Percentiles rank a stretch among this genome's conserved stretches.
Conservation (phyloP, 768 basidiomycete species). For the Sutorius australiensis region DNA sequence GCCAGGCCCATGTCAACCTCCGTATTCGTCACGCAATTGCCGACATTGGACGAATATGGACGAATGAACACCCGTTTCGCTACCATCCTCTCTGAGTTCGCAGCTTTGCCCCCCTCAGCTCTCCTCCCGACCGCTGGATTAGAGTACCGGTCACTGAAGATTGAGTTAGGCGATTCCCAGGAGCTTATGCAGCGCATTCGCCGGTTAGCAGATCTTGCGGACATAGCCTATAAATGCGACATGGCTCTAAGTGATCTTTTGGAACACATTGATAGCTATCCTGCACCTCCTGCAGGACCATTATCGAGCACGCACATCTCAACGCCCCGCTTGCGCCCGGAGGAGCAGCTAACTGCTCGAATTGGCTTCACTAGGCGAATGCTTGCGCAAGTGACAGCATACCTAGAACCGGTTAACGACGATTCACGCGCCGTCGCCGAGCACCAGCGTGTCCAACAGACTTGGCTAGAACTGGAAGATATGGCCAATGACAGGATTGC, state of each 20-base stretch:
- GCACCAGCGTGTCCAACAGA: conserved; percentile 64
- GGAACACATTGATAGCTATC: conserved; percentile 84
- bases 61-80: conserved; percentile 47
- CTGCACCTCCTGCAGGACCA: conserved; percentile 50
- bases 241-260: conserved; percentile 77
- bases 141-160: conserved; percentile 60
- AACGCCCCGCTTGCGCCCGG: conserved; percentile 44
- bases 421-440: conserved; percentile 64
- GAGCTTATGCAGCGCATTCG: conserved; percentile 49
- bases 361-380: conserved; percentile 57
- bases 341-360: conserved; percentile 63
- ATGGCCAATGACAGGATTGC: conserved; percentile 70
- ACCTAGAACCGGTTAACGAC: conserved; percentile 42
- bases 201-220: conserved; percentile 51
- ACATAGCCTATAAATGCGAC: conserved; percentile 57
- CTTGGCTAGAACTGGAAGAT: conserved; percentile 76
- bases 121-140: conserved; percentile 42
- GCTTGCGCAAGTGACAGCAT: conserved; percentile 45
- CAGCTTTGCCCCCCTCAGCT: conserved; percentile 42
- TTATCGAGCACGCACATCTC: conserved; percentile 50
- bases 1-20: conserved; percentile 40
- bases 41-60: conserved; percentile 45
- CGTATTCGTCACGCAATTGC: conserved; percentile 42
- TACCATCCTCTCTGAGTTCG: conserved; percentile 42
- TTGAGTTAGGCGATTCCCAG: conserved; percentile 53